Evolutionary conservation across 768 basidiomycete genomes (phyloP).

Genomic region (Leccinum broughii): DNA sequence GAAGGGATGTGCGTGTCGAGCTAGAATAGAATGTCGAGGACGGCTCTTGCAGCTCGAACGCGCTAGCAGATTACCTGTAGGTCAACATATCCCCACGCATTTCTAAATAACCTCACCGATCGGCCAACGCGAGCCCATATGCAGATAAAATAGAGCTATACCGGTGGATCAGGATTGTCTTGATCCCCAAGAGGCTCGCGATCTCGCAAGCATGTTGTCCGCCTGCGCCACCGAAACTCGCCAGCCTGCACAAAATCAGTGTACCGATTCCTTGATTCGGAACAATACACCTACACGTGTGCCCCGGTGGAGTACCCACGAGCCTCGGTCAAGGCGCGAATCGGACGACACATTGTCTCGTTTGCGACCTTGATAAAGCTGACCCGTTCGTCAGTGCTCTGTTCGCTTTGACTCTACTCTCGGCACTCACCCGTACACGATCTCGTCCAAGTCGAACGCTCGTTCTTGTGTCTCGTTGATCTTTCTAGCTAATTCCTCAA

Average conservation of each 20-base stretch:
- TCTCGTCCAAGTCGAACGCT: conserved; percentile 72
- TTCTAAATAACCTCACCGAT: conserved; percentile 44
- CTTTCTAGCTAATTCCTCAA: conserved; percentile 64
- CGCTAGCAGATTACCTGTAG: conserved; percentile 44
- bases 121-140: conserved; percentile 90
- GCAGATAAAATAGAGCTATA: conserved; percentile 94
- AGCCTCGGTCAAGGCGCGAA: conserved; percentile 88
- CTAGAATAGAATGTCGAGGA: conserved; percentile 75
- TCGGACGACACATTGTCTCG: conserved; percentile 95
- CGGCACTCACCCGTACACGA: conserved; percentile 75
- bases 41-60: conserved; percentile 87
- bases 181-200: conserved; percentile 81
- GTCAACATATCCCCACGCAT: not conserved
- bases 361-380: conserved; percentile 97
- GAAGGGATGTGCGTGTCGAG: conserved; percentile 54
- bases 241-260: conserved; percentile 48
- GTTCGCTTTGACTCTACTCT: not conserved
- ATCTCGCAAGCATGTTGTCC: conserved; percentile 95
- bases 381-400: not conserved
- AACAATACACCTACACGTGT: conserved; percentile 51
- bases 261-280: not conserved
- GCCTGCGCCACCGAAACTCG: conserved; percentile 88
- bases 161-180: conserved; percentile 83
- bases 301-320: conserved; percentile 79
- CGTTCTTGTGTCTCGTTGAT: conserved; percentile 68